Evolutionary conservation across 169 alveolate genomes (phyloP).

Genomic region (Ichthyophthirius multifiliis): DNA sequence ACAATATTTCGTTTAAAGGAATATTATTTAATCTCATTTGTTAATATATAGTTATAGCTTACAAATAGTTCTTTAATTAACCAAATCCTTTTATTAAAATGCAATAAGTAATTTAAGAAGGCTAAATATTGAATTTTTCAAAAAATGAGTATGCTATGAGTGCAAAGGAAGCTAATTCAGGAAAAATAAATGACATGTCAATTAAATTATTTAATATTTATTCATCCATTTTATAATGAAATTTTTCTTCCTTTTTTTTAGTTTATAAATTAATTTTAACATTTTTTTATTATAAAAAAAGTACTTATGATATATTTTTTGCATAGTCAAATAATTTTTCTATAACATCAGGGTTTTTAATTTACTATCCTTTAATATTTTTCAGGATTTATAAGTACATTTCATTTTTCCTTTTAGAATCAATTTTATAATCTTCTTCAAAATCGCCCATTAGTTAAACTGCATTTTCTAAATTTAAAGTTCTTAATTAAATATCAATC

Average conservation of each 20-base stretch:
- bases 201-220: neutral
- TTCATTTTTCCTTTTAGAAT: conserved; percentile 69
- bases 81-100: conserved; percentile 57
- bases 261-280: neutral
- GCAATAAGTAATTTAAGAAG: conserved; percentile 52
- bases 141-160: neutral
- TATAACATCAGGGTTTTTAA: neutral
- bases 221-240: neutral
- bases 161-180: neutral
- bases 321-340: neutral
- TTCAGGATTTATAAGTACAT: conserved; percentile 66
- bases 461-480: conserved; percentile 52
- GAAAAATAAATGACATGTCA: neutral
- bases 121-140: neutral
- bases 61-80: conserved; percentile 31
- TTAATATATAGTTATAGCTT: conserved; percentile 42
- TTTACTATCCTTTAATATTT: conserved; percentile 3
- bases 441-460: conserved; percentile 49
- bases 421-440: conserved; percentile 47
- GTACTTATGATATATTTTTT: too few species aligned
- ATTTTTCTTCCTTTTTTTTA: neutral
- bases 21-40: conserved; percentile 45
- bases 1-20: conserved; percentile 17
- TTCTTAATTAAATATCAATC: conserved; percentile 68
- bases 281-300: too few species aligned